These are phyloP conservation scores for Calendula officinalis DNA, from an alignment of 129 eudicot species.

Conservation along the genomic window DNA sequence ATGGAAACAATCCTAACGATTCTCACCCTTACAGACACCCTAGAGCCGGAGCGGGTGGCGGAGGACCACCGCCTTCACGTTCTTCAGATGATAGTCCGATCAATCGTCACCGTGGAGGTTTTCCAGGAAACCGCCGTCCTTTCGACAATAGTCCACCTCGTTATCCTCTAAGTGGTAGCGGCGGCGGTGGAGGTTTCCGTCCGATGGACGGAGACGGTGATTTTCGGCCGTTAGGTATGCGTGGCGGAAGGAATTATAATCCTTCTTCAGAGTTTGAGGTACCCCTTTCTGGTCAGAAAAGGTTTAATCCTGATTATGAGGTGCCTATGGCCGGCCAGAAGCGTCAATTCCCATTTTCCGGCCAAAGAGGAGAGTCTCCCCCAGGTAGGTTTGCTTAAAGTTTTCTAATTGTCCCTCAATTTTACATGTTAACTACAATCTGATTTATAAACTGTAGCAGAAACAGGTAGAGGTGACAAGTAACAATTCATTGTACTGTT, in stretches of 20 bases:
- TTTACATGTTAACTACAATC: too few relatives aligned
- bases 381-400: conserved; percentile 32
- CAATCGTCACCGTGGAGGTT: conserved; percentile 41
- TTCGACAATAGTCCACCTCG: conserved; percentile 49
- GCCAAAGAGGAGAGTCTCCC: conserved; percentile 50
- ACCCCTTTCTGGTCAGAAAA: conserved; percentile 43
- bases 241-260: conserved; percentile 29
- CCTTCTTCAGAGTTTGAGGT: conserved; percentile 36
- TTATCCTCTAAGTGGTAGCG: conserved; percentile 26
- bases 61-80: conserved; percentile 33
- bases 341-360: conserved; percentile 70
- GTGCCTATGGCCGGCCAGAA: conserved; percentile 69
- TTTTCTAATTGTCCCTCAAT: too few relatives aligned
- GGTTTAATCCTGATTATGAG: conserved; percentile 34
- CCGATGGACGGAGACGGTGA: too few relatives aligned
- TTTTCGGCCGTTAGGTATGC: conserved; percentile 27
- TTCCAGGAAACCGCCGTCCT: conserved; percentile 42
- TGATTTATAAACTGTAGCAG: too few relatives aligned
- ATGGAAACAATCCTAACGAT: conserved; percentile 40
- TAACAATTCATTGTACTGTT: background rate
- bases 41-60: conserved; percentile 38
- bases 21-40: conserved; percentile 43
- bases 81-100: conserved; percentile 35
- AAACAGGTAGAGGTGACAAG: too few relatives aligned
- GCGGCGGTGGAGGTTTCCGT: conserved; percentile 26